phyloP scores from a whole-genome alignment of 2,329 filamentous ascomycete species.

The Sporothrix pallida region DNA sequence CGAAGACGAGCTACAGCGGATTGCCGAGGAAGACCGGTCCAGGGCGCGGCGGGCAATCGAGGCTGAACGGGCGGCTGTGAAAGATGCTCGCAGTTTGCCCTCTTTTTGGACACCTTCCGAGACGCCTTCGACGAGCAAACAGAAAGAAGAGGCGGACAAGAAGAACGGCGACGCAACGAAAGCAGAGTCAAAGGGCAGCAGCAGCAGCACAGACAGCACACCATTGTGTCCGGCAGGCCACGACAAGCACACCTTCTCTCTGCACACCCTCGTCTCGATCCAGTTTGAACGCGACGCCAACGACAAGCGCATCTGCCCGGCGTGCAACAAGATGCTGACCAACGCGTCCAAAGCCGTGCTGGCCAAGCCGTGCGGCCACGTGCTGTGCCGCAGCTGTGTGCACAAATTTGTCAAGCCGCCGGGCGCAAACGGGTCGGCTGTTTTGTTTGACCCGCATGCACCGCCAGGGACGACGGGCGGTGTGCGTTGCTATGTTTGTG shows the following conservation, averaged over 20 bases:
- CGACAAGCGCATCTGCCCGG: constrained; percentile 68
- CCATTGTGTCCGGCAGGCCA: constrained; percentile 32
- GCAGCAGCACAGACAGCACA: not conserved
- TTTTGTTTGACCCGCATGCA: constrained; percentile 62
- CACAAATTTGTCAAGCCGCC: constrained; percentile 77
- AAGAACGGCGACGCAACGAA: constrained; percentile 46
- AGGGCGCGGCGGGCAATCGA: constrained; percentile 74
- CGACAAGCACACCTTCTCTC: constrained; percentile 65
- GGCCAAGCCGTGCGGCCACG: constrained; percentile 88
- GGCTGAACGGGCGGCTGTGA: constrained; percentile 70
- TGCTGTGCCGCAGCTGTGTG: constrained; percentile 84
- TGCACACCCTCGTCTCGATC: constrained; percentile 78
- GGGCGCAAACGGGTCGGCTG: constrained; percentile 19
- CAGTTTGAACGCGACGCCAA: constrained; percentile 64
- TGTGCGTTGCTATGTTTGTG: constrained; percentile 84
- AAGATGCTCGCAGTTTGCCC: constrained; percentile 68
- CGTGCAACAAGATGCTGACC: constrained; percentile 80
- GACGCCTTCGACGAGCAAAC: constrained; percentile 62
- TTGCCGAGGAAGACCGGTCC: constrained; percentile 71
- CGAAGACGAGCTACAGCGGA: constrained; percentile 73
- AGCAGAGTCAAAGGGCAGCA: not conserved
- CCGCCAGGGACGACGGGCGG: constrained; percentile 50
- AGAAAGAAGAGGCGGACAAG: not conserved
- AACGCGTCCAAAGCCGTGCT: constrained; percentile 84
- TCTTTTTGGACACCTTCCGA: constrained; percentile 94